These are phyloP conservation scores for Pseudogymnoascus sp. DNA, from an alignment of 2,329 filamentous ascomycete species.

Conservation along the genomic window DNA sequence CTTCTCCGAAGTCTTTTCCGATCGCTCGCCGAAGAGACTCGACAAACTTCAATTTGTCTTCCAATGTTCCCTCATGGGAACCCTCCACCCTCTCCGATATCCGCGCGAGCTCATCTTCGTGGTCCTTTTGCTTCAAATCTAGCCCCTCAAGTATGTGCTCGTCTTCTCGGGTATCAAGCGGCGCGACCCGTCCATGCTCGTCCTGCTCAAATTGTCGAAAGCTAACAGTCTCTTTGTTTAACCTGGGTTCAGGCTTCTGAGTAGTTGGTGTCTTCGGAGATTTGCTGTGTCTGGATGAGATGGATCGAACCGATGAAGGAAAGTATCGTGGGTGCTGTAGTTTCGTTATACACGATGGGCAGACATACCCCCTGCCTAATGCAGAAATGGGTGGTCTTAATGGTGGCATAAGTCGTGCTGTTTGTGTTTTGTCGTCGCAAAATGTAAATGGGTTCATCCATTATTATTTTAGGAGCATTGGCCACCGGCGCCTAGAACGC, in stretches of 20 bases:
- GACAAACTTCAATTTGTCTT: background rate
- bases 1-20: background rate
- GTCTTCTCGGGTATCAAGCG: background rate
- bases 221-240: background rate
- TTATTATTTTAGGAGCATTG: conserved; percentile 7
- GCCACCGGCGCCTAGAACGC: background rate
- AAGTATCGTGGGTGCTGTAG: conserved; percentile 14
- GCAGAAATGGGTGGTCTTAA: conserved; percentile 9
- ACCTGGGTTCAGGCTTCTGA: background rate
- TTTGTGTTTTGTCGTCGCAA: conserved; percentile 3
- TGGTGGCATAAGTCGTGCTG: conserved; percentile 8
- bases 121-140: background rate
- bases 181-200: background rate
- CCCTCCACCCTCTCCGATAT: background rate
- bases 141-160: background rate
- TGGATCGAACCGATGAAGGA: background rate
- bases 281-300: conserved; percentile 1
- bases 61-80: background rate
- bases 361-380: conserved; percentile 23
- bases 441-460: background rate
- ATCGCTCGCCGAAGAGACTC: background rate
- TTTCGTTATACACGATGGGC: conserved; percentile 26
- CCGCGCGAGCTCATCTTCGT: background rate
- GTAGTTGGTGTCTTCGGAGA: background rate
- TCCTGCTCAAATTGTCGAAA: conserved; percentile 7